Percentiles rank a stretch among this genome's conserved stretches.
phyloP scores from a whole-genome alignment of 2,329 filamentous ascomycete genomes.

The Colletotrichum noveboracense region DNA sequence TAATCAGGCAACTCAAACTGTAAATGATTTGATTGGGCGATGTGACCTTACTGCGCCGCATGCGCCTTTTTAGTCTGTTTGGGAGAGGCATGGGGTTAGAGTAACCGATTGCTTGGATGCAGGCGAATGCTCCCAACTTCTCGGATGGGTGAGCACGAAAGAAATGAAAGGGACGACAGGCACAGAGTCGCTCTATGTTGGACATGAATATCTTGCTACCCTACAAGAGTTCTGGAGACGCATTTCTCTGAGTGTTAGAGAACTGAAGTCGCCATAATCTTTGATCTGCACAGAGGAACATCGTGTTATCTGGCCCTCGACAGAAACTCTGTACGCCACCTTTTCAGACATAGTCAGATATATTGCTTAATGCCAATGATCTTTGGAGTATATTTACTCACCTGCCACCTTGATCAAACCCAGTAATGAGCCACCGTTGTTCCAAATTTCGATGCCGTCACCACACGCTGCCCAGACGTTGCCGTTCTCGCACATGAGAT shows the following conservation, averaged over 20 bases:
- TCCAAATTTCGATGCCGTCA: constrained; percentile 57
- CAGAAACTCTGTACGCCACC: constrained; percentile 50
- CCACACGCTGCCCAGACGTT: constrained; percentile 53
- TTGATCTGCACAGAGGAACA: constrained; percentile 54
- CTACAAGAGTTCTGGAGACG: background rate
- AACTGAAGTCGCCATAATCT: constrained; percentile 48
- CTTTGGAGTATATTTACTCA: constrained; percentile 21
- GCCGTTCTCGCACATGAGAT: constrained; percentile 47
- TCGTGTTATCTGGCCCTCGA: constrained; percentile 44
- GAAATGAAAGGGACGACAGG: background rate
- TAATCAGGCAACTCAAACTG: background rate
- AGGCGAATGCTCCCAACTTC: background rate
- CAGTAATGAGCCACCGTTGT: constrained; percentile 44
- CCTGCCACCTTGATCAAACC: constrained; percentile 44
- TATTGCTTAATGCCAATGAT: background rate
- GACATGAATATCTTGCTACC: background rate
- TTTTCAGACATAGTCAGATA: constrained; percentile 3
- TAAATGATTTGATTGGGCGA: background rate
- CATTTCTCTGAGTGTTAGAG: background rate
- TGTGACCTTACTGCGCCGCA: background rate
- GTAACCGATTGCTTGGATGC: background rate
- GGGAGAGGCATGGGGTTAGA: background rate
- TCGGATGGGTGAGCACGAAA: background rate
- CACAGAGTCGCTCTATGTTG: background rate
- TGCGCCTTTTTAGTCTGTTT: background rate